Evolutionary conservation across 139 green algal genomes (phyloP), one percentile per base, ranked within the genome.

Genomic region (Diplosphaera chodatii): DNA sequence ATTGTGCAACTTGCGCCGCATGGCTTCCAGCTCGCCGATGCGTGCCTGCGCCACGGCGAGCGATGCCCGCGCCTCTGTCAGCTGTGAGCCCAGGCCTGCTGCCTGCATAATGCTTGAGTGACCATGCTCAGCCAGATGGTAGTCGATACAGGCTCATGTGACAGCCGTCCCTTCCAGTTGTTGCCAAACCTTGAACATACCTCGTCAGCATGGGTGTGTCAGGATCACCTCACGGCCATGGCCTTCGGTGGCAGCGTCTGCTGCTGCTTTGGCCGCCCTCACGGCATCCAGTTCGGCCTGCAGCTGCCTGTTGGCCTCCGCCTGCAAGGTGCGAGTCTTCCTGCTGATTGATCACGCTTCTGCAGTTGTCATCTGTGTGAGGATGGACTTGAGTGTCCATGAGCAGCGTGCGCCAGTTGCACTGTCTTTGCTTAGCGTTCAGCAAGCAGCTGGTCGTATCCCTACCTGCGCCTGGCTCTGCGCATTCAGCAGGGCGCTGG

Each of bases 1-100:
- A 80, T 97, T 97, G 82, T 97, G 92, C 68, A 97, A 81, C 75
- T 85, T 88, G 63, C 90, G 82, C 34, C 91, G 85, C 20, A 88
- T 76, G 4, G 81, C 73, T 78, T 97, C 87, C 18, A 82, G 76
- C 77, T 95, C 84, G n/a, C 85, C 73, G 33, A 91, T 65, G 20
- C 25, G 32, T 1, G 40, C 34, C 30, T 75, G 40, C 16, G 74
- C 40, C 32, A 41, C 68, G 22, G 73, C 62, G 15, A 76, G 34
- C 31, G 69, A 18, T 29, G 40, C 63, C 59, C 69, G 65, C 3
- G 66, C 29, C 31, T 73, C 31, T 13, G 69, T 22, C 55, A 81
- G 28, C 55, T 69, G 63, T 3, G 37, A 40, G 5, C 55, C 2
- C 55, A 63, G 66, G 68, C 13, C 31, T 16, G 27, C 22, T 16